Evolutionary conservation across 768 basidiomycete species (phyloP).

Genomic region (Gloeostereum incarnatum): DNA sequence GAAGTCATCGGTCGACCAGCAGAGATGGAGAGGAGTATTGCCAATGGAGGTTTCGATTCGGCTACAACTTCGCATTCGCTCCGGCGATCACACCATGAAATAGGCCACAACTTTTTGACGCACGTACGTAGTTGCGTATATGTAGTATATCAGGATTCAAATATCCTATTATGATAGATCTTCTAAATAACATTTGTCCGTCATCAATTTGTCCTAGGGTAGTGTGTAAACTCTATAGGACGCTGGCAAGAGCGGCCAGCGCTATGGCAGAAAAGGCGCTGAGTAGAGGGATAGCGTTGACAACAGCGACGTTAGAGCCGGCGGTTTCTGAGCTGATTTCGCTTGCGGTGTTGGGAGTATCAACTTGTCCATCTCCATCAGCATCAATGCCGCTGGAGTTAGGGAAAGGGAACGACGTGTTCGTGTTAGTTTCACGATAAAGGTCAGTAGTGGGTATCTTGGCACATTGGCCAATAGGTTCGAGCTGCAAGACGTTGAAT

Average conservation of each 20-base stretch:
- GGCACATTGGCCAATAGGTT: slow-evolving; percentile 74
- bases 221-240: too few species aligned
- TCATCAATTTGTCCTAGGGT: too few species aligned
- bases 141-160: too few species aligned
- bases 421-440: slow-evolving; percentile 78
- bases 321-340: background rate
- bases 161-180: too few species aligned
- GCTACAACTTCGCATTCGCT: too few species aligned
- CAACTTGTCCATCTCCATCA: slow-evolving; percentile 28
- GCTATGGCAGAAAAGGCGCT: slow-evolving; percentile 2
- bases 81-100: too few species aligned
- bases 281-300: slow-evolving; percentile 3
- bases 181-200: too few species aligned
- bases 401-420: slow-evolving; percentile 52
- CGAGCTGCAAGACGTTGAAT: slow-evolving; percentile 29
- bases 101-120: too few species aligned
- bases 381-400: slow-evolving; percentile 29
- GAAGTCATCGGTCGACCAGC: slow-evolving; percentile 32
- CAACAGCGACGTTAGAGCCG: background rate
- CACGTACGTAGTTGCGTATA: too few species aligned
- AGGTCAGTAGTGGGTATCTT: slow-evolving; percentile 54
- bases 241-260: slow-evolving; percentile 5
- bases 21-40: too few species aligned
- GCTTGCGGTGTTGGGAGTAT: slow-evolving; percentile 14
- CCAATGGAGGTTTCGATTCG: too few species aligned